Base-by-base conservation (phyloP, 108 stramenopile genomes). In the Cyclotella atomus region DNA sequence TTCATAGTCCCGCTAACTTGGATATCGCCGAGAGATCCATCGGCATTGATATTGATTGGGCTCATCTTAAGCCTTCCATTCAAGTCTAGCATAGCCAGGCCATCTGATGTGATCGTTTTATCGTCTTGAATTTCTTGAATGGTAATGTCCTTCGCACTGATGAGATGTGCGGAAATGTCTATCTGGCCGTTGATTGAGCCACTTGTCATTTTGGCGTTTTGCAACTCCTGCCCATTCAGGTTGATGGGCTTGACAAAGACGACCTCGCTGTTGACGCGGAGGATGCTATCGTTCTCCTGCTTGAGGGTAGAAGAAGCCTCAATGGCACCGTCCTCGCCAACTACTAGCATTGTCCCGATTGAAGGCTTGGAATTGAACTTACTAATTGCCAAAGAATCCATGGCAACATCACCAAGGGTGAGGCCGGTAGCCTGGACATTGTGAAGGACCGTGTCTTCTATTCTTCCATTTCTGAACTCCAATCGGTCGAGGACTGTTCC, bases 341-440 rank as follows among this genome's bases (percentile, higher is more conserved):
- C 71, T 12, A 65, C 38, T 6, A 78, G 21, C 25, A 81, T 55
- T 12, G 74, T 44, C 17, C 83, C 83, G 17, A 53, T 30, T 19
- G 41, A 27, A 2, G 46, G 6, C 2, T 47, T 23, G 19, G 80
- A 62, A 64, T 73, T 61, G n/a, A 84, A 71, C 17, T 52, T 36
- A 23, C 55, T 43, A n/a, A 86, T 71, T 20, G 65, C 50, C 10
- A 83, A 17, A n/a, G 73, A 49, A 34, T 80, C 75, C 65, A 86
- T 41, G 35, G 12, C 71, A 6, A 82, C 63, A 12, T 71, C 77
- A 1, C 64, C 75, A 19, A 80, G 49, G 1, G 36, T 52, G 30
- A 81, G 67, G n/a, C 68, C 81, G 1, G 59, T 71, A 10, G 73
- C 81, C 9, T 73, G 83, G 4, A 79, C 78, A 65, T 85, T 83